Conservation (phyloP, 2,329 filamentous ascomycete genomes). For the Trichoderma guizhouense region DNA sequence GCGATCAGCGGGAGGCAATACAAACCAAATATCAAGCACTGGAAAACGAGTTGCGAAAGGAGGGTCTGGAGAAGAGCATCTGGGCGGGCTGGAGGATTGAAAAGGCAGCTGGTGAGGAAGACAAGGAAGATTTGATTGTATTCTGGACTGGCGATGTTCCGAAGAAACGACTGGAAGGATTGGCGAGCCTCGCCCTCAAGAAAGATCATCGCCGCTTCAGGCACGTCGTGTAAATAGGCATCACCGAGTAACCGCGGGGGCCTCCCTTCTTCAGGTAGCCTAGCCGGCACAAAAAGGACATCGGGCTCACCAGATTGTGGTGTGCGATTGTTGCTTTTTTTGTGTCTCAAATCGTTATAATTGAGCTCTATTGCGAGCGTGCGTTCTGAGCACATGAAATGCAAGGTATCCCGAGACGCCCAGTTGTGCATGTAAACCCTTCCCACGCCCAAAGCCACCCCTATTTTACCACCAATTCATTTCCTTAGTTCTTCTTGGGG, state of each 20-base stretch:
- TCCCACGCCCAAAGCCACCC: constrained; percentile 27
- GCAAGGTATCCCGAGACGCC: constrained; percentile 57
- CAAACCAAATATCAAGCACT: constrained; percentile 33
- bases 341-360: constrained; percentile 35
- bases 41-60: constrained; percentile 31
- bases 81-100: constrained; percentile 44
- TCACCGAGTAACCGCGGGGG: not conserved
- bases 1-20: constrained; percentile 33
- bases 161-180: constrained; percentile 31
- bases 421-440: constrained; percentile 42
- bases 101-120: constrained; percentile 31
- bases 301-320: not conserved
- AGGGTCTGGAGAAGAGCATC: constrained; percentile 31
- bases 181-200: constrained; percentile 24
- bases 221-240: constrained; percentile 23
- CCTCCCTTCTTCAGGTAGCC: not conserved
- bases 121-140: constrained; percentile 39
- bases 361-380: constrained; percentile 38
- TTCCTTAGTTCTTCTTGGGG: constrained; percentile 50
- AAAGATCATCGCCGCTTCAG: constrained; percentile 26
- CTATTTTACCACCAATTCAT: constrained; percentile 24
- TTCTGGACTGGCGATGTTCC: constrained; percentile 38
- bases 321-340: constrained; percentile 8
- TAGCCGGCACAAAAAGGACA: not conserved
- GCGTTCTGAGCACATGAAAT: constrained; percentile 44